phyloP scores from a whole-genome alignment of 768 basidiomycete species.

The Tricholomella constricta region DNA sequence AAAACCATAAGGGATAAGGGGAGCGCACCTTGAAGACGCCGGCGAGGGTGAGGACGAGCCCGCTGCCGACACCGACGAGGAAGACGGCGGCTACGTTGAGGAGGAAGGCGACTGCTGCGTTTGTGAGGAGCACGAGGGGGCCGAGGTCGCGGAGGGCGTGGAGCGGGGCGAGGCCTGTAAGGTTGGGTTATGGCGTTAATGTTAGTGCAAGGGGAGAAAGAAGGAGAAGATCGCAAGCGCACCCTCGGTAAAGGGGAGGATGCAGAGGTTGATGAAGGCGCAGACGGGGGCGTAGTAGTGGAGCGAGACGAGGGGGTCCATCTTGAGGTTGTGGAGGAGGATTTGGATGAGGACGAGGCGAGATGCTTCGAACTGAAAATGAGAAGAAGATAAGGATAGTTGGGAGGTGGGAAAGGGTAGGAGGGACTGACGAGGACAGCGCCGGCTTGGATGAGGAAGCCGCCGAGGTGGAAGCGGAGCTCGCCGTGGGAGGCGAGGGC shows the following conservation, averaged over 20 bases:
- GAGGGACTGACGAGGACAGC: constrained; percentile 73
- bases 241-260: constrained; percentile 93
- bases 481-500: constrained; percentile 91
- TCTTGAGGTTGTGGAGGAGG: constrained; percentile 91
- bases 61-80: constrained; percentile 85
- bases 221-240: background rate
- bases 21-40: constrained; percentile 86
- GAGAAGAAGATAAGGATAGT: too few relatives aligned
- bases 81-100: constrained; percentile 95
- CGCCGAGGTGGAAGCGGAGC: constrained; percentile 78
- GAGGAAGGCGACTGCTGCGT: constrained; percentile 85
- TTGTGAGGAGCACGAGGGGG: constrained; percentile 71
- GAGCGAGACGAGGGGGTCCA: constrained; percentile 94
- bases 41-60: constrained; percentile 88
- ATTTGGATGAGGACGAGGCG: constrained; percentile 97
- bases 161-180: constrained; percentile 66
- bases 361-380: constrained; percentile 80
- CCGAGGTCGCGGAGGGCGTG: constrained; percentile 67
- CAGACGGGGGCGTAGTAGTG: constrained; percentile 98
- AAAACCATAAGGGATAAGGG: background rate
- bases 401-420: background rate
- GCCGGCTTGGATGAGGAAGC: constrained; percentile 85
- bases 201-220: background rate
- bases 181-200: background rate
- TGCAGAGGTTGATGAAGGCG: constrained; percentile 80